Conservation (phyloP, 2,329 filamentous ascomycete species). For the Hymenoscyphus linearis region DNA sequence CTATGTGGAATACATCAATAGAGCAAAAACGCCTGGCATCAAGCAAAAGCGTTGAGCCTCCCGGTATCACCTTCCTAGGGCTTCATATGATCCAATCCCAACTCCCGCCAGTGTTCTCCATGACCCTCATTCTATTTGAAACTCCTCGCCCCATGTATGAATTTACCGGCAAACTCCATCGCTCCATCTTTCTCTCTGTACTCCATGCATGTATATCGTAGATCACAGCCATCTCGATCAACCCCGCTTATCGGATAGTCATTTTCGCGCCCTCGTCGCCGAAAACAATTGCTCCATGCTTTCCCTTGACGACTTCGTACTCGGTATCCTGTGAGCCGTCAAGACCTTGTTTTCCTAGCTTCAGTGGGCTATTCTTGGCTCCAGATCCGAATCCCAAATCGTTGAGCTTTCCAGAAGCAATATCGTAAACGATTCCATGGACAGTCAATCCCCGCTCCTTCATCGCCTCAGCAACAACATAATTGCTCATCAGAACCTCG, state of each 20-base stretch:
- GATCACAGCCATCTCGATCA: not conserved
- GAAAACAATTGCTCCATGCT: conserved; percentile 48
- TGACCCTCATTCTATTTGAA: not conserved
- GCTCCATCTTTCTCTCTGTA: not conserved
- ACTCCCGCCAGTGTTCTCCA: not conserved
- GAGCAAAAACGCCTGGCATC: not conserved
- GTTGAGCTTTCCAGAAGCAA: conserved; percentile 43
- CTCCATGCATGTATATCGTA: not conserved
- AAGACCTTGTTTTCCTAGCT: not conserved
- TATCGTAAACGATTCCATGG: conserved; percentile 73
- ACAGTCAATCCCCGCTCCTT: conserved; percentile 65
- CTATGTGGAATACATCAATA: not conserved
- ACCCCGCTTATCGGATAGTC: conserved; percentile 20
- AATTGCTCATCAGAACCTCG: conserved; percentile 62
- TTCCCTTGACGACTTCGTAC: conserved; percentile 33
- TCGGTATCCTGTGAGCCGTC: conserved; percentile 10
- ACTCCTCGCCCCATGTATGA: not conserved
- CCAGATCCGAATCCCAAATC: conserved; percentile 42
- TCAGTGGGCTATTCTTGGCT: conserved; percentile 15
- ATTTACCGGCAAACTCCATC: not conserved
- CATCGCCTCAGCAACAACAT: conserved; percentile 64
- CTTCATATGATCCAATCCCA: not conserved
- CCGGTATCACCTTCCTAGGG: not conserved
- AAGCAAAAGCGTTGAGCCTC: not conserved
- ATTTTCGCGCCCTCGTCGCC: conserved; percentile 37